phyloP scores from a whole-genome alignment of 768 basidiomycete species.

The Arthromyces matolae region DNA sequence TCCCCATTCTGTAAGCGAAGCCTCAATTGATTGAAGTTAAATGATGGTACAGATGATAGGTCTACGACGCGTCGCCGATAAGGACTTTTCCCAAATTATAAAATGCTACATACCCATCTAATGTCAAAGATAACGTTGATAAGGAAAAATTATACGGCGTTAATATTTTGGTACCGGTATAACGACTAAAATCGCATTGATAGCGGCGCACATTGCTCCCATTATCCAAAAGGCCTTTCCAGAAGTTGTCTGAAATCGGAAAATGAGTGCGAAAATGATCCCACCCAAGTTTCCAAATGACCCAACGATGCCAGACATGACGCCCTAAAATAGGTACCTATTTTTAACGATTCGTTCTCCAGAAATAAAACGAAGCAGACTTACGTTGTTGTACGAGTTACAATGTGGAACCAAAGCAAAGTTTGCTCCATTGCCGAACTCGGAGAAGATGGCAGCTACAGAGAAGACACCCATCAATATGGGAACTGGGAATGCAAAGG shows the following conservation, averaged over 20 bases:
- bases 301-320: constrained; percentile 36
- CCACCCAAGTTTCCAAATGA: constrained; percentile 41
- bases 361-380: constrained; percentile 2
- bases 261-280: constrained; percentile 44
- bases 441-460: constrained; percentile 37
- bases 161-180: constrained; percentile 26
- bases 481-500: constrained; percentile 24
- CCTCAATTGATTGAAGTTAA: too few relatives aligned
- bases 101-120: not conserved
- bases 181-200: constrained; percentile 22
- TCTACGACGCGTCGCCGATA: too few relatives aligned
- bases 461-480: constrained; percentile 39
- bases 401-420: constrained; percentile 51
- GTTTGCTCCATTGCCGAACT: constrained; percentile 47
- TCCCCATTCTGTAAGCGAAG: too few relatives aligned
- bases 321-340: constrained; percentile 20
- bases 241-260: constrained; percentile 38
- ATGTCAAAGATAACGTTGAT: not conserved
- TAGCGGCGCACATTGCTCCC: constrained; percentile 37
- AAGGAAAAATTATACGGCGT: not conserved
- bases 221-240: constrained; percentile 47
- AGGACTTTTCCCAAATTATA: too few relatives aligned
- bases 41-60: too few relatives aligned
- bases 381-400: constrained; percentile 34
- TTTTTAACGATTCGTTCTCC: not conserved